Conservation (phyloP, 352 stramenopile species). For the Globisporangium barbulae region DNA sequence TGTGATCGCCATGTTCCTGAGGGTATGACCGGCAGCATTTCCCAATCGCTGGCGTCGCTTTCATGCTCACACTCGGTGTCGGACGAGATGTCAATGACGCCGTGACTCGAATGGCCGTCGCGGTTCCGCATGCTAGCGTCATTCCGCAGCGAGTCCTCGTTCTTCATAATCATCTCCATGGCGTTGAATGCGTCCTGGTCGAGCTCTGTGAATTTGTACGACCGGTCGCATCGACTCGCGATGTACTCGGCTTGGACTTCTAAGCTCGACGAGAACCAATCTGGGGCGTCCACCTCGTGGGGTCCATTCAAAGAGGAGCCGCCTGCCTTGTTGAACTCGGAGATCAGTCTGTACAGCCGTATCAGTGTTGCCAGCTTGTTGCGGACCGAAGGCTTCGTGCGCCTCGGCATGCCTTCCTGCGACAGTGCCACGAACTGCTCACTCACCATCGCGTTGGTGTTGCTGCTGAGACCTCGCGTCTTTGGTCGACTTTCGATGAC, state of each 20-base stretch:
- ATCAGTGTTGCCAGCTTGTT: not conserved
- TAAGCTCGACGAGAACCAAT: not conserved
- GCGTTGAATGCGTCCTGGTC: conserved; percentile 5
- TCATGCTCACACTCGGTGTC: not conserved
- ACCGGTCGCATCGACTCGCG: not conserved
- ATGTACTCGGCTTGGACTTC: not conserved
- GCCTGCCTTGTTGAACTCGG: not conserved
- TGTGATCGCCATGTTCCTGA: not conserved
- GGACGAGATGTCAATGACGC: conserved; percentile 10
- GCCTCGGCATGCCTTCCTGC: not conserved
- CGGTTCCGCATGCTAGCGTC: not conserved
- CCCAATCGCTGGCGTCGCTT: not conserved
- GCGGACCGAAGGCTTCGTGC: not conserved
- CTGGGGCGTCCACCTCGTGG: not conserved
- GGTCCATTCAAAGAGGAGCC: not conserved
- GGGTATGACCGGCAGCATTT: not conserved
- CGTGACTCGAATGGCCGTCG: not conserved
- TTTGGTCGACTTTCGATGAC: not conserved
- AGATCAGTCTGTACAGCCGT: not conserved
- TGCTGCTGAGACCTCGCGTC: not conserved
- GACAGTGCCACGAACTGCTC: not conserved
- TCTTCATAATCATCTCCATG: not conserved
- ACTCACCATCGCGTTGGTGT: not conserved
- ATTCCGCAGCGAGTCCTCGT: not conserved
- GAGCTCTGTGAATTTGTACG: not conserved